These are phyloP conservation scores for Cyclanthera cordifolia DNA, from an alignment of 306 rosid species.

Conservation along the genomic window DNA sequence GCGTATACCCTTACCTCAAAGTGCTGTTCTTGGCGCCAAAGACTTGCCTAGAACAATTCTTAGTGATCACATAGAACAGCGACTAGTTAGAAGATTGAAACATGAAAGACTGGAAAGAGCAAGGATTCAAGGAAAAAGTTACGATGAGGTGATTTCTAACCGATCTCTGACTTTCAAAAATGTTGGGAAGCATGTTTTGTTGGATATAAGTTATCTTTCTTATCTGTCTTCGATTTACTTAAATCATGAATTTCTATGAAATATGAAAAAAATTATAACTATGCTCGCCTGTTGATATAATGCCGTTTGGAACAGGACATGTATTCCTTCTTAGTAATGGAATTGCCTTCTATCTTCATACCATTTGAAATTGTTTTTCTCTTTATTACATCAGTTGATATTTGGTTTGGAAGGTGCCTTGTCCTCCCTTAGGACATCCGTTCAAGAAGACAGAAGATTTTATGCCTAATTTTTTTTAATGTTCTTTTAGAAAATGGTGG, in stretches of 20 bases:
- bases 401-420: not conserved
- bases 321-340: not conserved
- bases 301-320: not conserved
- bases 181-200: not conserved
- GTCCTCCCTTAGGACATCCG: not conserved
- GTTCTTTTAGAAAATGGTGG: too few species aligned
- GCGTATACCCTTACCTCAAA: conserved; percentile 85
- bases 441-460: too few species aligned
- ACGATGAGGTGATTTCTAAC: conserved; percentile 61
- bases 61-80: conserved; percentile 82
- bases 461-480: too few species aligned
- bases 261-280: not conserved
- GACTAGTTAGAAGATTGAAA: conserved; percentile 53
- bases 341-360: not conserved
- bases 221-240: not conserved
- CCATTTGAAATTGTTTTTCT: not conserved
- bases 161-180: not conserved
- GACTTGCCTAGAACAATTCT: conserved; percentile 83
- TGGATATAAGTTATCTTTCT: not conserved
- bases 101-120: conserved; percentile 82
- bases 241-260: not conserved
- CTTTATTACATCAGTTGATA: not conserved
- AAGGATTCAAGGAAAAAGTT: conserved; percentile 65
- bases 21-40: conserved; percentile 98
- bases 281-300: not conserved